phyloP scores from a whole-genome alignment of 306 rosid genomes.

The Cicer pinnatifidum region DNA sequence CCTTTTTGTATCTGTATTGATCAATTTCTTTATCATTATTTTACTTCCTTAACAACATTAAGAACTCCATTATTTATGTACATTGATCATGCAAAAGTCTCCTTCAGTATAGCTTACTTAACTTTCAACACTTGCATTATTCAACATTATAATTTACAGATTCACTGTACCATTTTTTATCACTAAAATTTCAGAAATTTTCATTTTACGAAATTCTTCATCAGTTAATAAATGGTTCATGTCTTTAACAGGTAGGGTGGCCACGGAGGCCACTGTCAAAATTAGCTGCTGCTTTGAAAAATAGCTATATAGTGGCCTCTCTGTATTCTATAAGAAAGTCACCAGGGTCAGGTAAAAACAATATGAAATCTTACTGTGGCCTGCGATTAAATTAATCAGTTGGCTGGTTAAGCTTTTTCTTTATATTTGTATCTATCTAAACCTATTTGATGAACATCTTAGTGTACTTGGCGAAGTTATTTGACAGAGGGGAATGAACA shows the following conservation, averaged over 20 bases:
- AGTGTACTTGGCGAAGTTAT: conserved; percentile 98
- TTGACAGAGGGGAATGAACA: conserved; percentile 86
- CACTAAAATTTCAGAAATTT: background rate
- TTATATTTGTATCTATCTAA: conserved; percentile 54
- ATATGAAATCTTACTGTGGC: conserved; percentile 43
- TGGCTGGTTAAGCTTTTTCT: conserved; percentile 43
- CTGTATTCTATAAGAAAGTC: conserved; percentile 73
- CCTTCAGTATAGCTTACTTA: conserved; percentile 16
- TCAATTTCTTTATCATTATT: conserved; percentile 17
- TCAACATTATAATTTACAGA: background rate
- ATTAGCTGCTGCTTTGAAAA: conserved; percentile 84
- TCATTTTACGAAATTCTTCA: conserved; percentile 11
- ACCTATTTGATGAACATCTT: conserved; percentile 81
- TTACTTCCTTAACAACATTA: conserved; percentile 5
- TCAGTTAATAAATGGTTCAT: conserved; percentile 37
- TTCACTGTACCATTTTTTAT: conserved; percentile 8
- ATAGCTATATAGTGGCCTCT: conserved; percentile 91
- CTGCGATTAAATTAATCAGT: conserved; percentile 30
- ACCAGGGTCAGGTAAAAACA: conserved; percentile 78
- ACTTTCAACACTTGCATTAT: background rate
- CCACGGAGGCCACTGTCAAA: conserved; percentile 87
- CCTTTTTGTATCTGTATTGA: conserved; percentile 11
- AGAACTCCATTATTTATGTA: conserved; percentile 24
- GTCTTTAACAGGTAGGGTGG: conserved; percentile 82
- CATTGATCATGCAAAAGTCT: conserved; percentile 18